Conservation (phyloP, 768 basidiomycete genomes). For the Boletus sensibilis region DNA sequence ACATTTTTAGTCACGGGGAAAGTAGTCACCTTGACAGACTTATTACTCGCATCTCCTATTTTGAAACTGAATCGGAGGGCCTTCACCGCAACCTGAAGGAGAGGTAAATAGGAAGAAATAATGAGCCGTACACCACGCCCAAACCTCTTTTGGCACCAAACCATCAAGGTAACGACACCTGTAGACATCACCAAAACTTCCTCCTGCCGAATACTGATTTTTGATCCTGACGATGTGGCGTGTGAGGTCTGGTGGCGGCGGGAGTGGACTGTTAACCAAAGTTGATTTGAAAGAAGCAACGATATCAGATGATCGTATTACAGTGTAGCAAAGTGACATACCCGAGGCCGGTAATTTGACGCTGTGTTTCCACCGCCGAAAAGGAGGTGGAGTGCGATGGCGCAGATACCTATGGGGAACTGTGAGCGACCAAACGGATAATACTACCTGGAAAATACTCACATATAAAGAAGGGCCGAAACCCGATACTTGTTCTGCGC, state of each 20-base stretch:
- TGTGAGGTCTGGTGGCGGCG: constrained; percentile 9
- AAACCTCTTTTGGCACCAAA: not conserved
- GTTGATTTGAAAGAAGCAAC: not conserved
- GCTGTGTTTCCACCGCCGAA: too few species aligned
- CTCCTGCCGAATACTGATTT: not conserved
- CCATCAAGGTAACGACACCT: not conserved
- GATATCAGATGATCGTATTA: too few species aligned
- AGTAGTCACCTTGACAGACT: not conserved
- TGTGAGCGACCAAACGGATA: too few species aligned
- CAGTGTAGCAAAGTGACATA: too few species aligned
- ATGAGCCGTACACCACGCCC: not conserved
- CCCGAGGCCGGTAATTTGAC: too few species aligned
- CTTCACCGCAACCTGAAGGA: constrained; percentile 26
- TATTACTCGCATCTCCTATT: not conserved
- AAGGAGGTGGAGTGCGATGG: too few species aligned
- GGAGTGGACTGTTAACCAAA: not conserved
- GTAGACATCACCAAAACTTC: constrained; percentile 4
- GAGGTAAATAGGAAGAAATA: not conserved
- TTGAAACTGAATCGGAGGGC: constrained; percentile 11
- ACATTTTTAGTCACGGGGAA: not conserved
- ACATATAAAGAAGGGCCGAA: too few species aligned
- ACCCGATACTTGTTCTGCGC: too few species aligned
- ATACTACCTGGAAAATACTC: too few species aligned
- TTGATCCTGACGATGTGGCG: not conserved
- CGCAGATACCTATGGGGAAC: too few species aligned